Percentiles rank a stretch among this genome's conserved stretches.
phyloP scores from a whole-genome alignment of 257 asterid genomes.

The Solanum paucissectum region DNA sequence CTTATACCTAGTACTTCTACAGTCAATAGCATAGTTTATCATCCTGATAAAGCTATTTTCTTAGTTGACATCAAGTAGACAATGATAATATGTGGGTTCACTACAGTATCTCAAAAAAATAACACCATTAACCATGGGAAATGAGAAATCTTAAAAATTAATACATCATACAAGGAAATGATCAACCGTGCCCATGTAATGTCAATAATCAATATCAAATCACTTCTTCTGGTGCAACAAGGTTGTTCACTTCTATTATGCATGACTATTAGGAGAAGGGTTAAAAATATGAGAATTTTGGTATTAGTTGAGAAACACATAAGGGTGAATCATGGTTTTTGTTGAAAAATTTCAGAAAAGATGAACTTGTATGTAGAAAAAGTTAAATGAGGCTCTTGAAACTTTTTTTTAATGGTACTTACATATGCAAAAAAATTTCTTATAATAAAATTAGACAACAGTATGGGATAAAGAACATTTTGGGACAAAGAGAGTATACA shows the following conservation, averaged over 20 bases:
- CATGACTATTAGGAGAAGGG: not conserved
- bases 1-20: not conserved
- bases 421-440: not conserved
- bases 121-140: not conserved
- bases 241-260: not conserved
- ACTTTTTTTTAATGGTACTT: not conserved
- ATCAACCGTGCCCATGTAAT: not conserved
- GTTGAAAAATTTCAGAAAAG: not conserved
- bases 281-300: not conserved
- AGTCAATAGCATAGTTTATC: not conserved
- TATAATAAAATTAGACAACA: not conserved
- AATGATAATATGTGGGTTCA: not conserved
- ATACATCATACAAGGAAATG: not conserved
- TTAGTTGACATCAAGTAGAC: not conserved
- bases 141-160: not conserved
- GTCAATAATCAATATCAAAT: not conserved
- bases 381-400: not conserved
- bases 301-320: not conserved
- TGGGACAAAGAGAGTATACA: not conserved
- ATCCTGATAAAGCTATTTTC: not conserved
- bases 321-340: not conserved
- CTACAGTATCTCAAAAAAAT: not conserved
- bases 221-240: not conserved
- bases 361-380: not conserved
- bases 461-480: not conserved